Evolutionary conservation across 2,329 filamentous ascomycete species (phyloP).

Genomic region (Phaeoacremonium minimum): DNA sequence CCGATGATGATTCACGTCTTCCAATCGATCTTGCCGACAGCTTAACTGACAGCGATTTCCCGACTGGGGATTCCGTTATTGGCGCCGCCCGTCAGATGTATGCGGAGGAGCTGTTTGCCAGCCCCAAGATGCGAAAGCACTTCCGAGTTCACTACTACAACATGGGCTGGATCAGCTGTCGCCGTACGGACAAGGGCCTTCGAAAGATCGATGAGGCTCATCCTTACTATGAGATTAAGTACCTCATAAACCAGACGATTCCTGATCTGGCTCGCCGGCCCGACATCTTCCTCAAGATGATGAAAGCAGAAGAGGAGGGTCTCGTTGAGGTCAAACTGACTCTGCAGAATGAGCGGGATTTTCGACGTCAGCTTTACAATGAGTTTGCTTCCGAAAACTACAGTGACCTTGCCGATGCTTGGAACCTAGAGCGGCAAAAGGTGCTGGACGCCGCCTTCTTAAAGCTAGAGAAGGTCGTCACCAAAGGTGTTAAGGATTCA

Average conservation of each 20-base stretch:
- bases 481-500: constrained; percentile 91
- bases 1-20: constrained; percentile 75
- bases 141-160: constrained; percentile 81
- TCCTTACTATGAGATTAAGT: constrained; percentile 97
- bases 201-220: constrained; percentile 92
- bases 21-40: constrained; percentile 86
- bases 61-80: constrained; percentile 71
- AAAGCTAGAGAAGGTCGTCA: constrained; percentile 79
- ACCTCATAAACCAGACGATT: constrained; percentile 85
- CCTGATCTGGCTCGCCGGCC: constrained; percentile 76
- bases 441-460: constrained; percentile 76
- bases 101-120: constrained; percentile 83
- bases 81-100: constrained; percentile 82
- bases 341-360: constrained; percentile 71
- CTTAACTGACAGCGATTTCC: constrained; percentile 68
- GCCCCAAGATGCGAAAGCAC: constrained; percentile 83
- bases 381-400: constrained; percentile 94
- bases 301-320: constrained; percentile 93
- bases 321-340: constrained; percentile 80
- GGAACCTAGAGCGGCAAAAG: constrained; percentile 85
- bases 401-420: constrained; percentile 89
- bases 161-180: constrained; percentile 79
- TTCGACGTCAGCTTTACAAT: constrained; percentile 71
- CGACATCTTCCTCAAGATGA: constrained; percentile 92
- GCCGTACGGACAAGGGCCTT: constrained; percentile 88